A percentile compares a stretch with the other conserved stretches of the same genome.
phyloP scores from a whole-genome alignment of 495 filamentous ascomycete species.

The Aspergillus funiculosus region DNA sequence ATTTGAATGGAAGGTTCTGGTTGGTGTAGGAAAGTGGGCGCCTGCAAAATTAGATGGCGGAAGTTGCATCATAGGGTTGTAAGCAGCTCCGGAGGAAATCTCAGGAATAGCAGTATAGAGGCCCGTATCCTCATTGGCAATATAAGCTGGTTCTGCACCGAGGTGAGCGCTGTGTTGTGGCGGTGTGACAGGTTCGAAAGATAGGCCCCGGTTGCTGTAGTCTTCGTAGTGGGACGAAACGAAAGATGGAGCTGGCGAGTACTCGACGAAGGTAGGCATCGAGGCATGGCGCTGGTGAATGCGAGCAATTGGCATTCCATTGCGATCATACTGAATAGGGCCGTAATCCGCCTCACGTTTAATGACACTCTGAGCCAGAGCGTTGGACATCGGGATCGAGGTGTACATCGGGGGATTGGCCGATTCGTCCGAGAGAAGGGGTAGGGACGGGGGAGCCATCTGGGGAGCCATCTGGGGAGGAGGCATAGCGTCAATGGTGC shows the following conservation, averaged over 20 bases:
- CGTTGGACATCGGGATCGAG: constrained; percentile 55
- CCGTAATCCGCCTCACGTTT: constrained; percentile 78
- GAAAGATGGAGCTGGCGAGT: constrained; percentile 95
- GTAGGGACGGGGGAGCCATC: constrained; percentile 63
- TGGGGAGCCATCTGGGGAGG: constrained; percentile 70
- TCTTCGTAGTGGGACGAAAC: constrained; percentile 95
- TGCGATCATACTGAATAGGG: constrained; percentile 80
- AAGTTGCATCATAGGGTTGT: constrained; percentile 84
- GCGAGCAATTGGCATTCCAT: constrained; percentile 76
- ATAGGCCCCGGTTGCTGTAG: constrained; percentile 93
- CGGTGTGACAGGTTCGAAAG: constrained; percentile 92
- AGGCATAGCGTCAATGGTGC: constrained; percentile 83
- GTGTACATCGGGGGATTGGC: constrained; percentile 68
- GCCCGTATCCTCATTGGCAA: constrained; percentile 94
- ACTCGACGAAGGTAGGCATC: constrained; percentile 96
- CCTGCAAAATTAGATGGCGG: constrained; percentile 79
- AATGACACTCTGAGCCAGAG: constrained; percentile 60
- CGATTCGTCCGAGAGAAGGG: constrained; percentile 75
- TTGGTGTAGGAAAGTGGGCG: constrained; percentile 61
- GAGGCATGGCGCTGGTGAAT: constrained; percentile 88
- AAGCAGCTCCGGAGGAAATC: constrained; percentile 48
- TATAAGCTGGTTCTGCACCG: constrained; percentile 85
- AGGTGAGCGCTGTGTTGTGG: constrained; percentile 80
- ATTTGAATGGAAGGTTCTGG: constrained; percentile 70
- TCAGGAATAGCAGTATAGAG: constrained; percentile 93